Evolutionary conservation across 78 protist species (phyloP).

Genomic region (Protostelium mycophagum): DNA sequence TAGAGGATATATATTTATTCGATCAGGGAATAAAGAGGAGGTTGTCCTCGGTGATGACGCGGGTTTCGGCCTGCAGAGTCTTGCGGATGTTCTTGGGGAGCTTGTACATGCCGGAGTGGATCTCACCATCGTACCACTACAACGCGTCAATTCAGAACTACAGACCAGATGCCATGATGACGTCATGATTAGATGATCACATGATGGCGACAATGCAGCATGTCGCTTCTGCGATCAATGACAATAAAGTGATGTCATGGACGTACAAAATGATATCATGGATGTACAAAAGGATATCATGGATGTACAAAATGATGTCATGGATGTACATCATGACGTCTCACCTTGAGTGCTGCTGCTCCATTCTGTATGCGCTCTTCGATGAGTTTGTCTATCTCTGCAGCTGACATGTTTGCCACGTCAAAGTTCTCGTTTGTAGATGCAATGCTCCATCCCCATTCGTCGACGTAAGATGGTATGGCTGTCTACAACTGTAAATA

Average conservation of each 20-base stretch:
- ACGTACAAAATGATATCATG: no score
- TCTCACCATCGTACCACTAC: conserved; percentile 29
- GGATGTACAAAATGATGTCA: no score
- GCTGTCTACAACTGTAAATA: conserved; percentile 4
- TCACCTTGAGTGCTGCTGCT: not conserved
- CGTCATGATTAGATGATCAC: no score
- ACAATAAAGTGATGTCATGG: no score
- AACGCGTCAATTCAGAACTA: no score
- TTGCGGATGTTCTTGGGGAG: conserved; percentile 22
- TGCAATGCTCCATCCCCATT: conserved; percentile 31
- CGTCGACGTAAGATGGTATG: conserved; percentile 42
- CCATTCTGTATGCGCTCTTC: conserved; percentile 4
- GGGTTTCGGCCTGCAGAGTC: not conserved
- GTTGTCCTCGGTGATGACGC: not conserved
- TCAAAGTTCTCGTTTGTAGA: not conserved
- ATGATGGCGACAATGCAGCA: no score
- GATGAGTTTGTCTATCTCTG: conserved; percentile 1
- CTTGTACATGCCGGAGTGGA: conserved; percentile 14
- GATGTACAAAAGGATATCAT: no score
- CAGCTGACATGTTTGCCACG: not conserved
- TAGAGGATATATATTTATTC: not conserved
- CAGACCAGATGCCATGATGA: no score
- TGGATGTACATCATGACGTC: not conserved
- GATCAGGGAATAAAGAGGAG: not conserved
- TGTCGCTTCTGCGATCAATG: no score